Evolutionary conservation across 495 filamentous ascomycete species (phyloP).

Genomic region (Aspergillus affinis): DNA sequence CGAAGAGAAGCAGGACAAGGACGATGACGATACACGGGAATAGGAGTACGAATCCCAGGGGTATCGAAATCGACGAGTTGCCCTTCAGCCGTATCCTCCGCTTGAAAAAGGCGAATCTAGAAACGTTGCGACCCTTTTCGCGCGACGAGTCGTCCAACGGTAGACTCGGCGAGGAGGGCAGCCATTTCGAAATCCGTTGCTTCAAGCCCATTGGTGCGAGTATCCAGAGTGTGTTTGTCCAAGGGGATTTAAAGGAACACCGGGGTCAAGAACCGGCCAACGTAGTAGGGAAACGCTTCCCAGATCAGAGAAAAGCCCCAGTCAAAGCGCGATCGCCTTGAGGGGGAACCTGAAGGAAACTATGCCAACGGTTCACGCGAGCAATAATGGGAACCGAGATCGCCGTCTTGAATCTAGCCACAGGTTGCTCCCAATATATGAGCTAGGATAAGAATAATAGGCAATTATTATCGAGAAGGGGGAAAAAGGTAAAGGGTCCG

Average conservation of each 20-base stretch:
- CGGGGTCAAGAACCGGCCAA: slow-evolving; percentile 26
- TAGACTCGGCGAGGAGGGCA: slow-evolving; percentile 60
- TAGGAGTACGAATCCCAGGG: slow-evolving; percentile 85
- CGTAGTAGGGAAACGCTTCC: slow-evolving; percentile 20
- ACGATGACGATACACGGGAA: slow-evolving; percentile 92
- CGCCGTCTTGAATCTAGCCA: slow-evolving; percentile 1
- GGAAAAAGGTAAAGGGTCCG: slow-evolving; percentile 8
- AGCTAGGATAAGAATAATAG: not conserved
- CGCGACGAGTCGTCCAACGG: slow-evolving; percentile 59
- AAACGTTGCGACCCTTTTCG: slow-evolving; percentile 51
- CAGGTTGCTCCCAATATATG: not conserved
- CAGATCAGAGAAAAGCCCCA: slow-evolving; percentile 12
- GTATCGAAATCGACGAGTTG: slow-evolving; percentile 92
- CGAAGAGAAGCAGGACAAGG: slow-evolving; percentile 85
- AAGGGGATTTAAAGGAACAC: slow-evolving; percentile 17
- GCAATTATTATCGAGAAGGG: slow-evolving; percentile 3
- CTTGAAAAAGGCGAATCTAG: slow-evolving; percentile 79
- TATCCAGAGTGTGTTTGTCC: slow-evolving; percentile 28
- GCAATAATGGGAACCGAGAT: slow-evolving; percentile 8
- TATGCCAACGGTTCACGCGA: slow-evolving; percentile 15
- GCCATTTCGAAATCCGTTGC: slow-evolving; percentile 61
- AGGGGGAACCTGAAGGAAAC: slow-evolving; percentile 7
- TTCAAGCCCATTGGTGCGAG: slow-evolving; percentile 58
- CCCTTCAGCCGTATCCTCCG: slow-evolving; percentile 88
- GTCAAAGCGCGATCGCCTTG: not conserved